phyloP scores from a whole-genome alignment of 495 filamentous ascomycete species.

The Daldinia vernicosa region DNA sequence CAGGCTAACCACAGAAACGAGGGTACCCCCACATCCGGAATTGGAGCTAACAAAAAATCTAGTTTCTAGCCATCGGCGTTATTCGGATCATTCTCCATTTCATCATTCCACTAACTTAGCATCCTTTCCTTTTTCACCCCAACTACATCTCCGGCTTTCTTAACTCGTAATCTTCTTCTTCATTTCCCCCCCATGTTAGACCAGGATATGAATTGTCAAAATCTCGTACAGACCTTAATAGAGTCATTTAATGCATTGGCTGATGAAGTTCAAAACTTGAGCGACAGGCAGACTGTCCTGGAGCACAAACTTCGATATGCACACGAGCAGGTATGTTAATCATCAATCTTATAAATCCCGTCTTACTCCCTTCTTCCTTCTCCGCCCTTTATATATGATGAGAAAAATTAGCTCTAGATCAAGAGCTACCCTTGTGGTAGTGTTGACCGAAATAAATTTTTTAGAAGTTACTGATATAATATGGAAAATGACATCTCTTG shows the following conservation, averaged over 20 bases:
- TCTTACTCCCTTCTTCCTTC: constrained; percentile 17
- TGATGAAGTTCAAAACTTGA: constrained; percentile 64
- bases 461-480: constrained; percentile 48
- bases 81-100: constrained; percentile 6
- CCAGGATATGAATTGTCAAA: constrained; percentile 52
- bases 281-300: constrained; percentile 63
- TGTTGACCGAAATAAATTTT: constrained; percentile 60
- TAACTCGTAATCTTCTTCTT: background rate
- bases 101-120: constrained; percentile 1
- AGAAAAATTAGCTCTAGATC: constrained; percentile 77
- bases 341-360: background rate
- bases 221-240: constrained; percentile 59
- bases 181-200: background rate
- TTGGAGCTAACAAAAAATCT: constrained; percentile 3
- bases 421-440: constrained; percentile 63
- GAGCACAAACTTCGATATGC: constrained; percentile 67
- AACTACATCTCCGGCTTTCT: background rate
- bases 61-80: background rate
- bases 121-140: constrained; percentile 1
- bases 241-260: constrained; percentile 72
- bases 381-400: constrained; percentile 60
- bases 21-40: background rate
- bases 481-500: constrained; percentile 4
- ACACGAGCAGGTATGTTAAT: constrained; percentile 63
- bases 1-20: background rate